A percentile compares a stretch with the other conserved stretches of the same genome.
Conservation (phyloP, 2,329 filamentous ascomycete genomes). For the Neonectria hederae region DNA sequence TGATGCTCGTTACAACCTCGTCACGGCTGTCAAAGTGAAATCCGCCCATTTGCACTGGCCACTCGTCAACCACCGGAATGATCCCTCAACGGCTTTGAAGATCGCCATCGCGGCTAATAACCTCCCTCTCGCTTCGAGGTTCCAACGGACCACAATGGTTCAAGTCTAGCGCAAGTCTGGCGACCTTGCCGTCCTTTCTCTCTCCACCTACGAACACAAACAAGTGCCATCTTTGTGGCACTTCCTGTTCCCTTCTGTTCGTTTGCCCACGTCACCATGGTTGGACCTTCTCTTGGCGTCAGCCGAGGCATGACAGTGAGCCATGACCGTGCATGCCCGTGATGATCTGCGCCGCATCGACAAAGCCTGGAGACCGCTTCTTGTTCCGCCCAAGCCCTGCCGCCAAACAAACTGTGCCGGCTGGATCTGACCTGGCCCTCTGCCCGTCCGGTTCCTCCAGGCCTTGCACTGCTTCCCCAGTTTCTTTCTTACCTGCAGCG, state of each 20-base stretch:
- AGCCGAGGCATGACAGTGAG: slow-evolving; percentile 14
- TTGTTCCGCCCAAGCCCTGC: slow-evolving; percentile 6
- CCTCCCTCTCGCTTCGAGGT: background rate
- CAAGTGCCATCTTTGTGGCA: background rate
- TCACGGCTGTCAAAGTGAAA: slow-evolving; percentile 8
- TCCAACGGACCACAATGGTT: background rate
- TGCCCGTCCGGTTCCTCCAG: background rate
- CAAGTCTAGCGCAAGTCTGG: too few relatives aligned
- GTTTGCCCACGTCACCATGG: background rate
- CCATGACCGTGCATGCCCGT: background rate
- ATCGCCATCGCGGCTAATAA: slow-evolving; percentile 1
- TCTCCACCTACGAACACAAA: background rate
- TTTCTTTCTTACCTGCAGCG: slow-evolving; percentile 6
- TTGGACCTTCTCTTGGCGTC: background rate
- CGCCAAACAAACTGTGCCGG: background rate
- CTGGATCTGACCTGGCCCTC: background rate
- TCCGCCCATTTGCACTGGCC: background rate
- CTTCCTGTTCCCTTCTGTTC: background rate
- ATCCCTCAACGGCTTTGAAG: background rate
- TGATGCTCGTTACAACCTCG: background rate
- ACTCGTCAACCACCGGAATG: background rate
- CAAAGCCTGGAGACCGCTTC: background rate
- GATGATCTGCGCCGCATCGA: slow-evolving; percentile 5
- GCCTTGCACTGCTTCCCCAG: background rate
- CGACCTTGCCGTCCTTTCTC: too few relatives aligned